phyloP scores from a whole-genome alignment of 1,139 yeast species.

The Spathaspora sp. region DNA sequence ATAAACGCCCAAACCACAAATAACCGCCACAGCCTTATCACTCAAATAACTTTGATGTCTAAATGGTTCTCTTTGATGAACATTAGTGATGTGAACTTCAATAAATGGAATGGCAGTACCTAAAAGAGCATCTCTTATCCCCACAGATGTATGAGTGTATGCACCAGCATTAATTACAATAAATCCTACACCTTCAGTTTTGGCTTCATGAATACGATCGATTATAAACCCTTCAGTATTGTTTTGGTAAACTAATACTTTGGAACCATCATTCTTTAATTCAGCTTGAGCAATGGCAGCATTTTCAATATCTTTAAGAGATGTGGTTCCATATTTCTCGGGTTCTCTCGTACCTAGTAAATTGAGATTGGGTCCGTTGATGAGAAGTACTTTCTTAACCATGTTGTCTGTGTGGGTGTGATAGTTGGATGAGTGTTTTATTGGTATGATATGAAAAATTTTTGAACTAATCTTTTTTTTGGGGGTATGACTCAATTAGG shows the following conservation, averaged over 20 bases:
- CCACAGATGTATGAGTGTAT: constrained; percentile 51
- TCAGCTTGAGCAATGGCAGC: constrained; percentile 39
- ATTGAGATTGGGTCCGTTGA: constrained; percentile 51
- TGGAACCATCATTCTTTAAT: constrained; percentile 28
- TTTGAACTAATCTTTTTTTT: neutral
- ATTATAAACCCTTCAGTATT: constrained; percentile 50
- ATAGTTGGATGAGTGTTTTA: neutral
- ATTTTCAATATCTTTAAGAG: constrained; percentile 39
- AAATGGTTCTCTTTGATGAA: constrained; percentile 50
- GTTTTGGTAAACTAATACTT: constrained; percentile 35
- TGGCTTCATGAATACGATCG: constrained; percentile 48
- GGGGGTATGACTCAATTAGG: neutral
- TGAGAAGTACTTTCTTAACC: constrained; percentile 42
- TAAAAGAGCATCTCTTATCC: constrained; percentile 48
- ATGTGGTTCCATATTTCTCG: constrained; percentile 48
- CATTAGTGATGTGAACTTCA: constrained; percentile 50
- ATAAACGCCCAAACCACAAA: constrained; percentile 48
- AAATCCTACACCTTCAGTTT: constrained; percentile 37
- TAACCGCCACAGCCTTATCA: constrained; percentile 49
- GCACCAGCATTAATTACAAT: constrained; percentile 53
- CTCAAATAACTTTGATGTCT: constrained; percentile 49
- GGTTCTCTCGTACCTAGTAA: constrained; percentile 51
- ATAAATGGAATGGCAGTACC: constrained; percentile 49
- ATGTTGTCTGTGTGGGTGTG: constrained; percentile 13
- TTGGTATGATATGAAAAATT: neutral